Evolutionary conservation across 2,329 filamentous ascomycete genomes (phyloP).

Genomic region (Cryphonectria nitschkei): DNA sequence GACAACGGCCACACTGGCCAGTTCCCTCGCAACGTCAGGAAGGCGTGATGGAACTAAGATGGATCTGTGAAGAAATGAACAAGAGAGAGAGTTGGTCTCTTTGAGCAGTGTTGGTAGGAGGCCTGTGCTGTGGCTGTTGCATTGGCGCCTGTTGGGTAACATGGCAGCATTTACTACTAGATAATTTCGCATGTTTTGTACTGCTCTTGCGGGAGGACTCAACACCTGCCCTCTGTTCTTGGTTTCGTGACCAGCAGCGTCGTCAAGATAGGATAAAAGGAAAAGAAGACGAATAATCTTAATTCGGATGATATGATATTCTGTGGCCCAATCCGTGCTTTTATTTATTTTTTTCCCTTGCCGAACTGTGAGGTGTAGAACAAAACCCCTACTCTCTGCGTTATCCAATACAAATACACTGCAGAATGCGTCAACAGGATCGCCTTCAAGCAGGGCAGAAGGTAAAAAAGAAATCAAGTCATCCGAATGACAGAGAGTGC

Average conservation of each 20-base stretch:
- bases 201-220: background rate
- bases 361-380: background rate
- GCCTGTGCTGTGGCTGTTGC: background rate
- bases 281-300: background rate
- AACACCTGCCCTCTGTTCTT: background rate
- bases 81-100: background rate
- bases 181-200: background rate
- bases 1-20: background rate
- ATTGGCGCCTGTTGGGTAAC: background rate
- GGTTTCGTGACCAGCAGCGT: background rate
- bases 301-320: background rate
- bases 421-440: background rate
- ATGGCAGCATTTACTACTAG: background rate
- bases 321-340: background rate
- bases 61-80: background rate
- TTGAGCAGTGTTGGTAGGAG: background rate
- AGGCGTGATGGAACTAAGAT: no score
- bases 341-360: background rate
- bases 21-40: background rate
- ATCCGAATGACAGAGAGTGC: no score
- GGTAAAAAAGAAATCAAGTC: background rate
- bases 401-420: background rate
- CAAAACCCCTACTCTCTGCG: background rate
- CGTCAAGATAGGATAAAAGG: background rate
- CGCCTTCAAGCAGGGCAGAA: background rate